phyloP scores from a whole-genome alignment of 768 basidiomycete genomes.

The Grammothele lineata region DNA sequence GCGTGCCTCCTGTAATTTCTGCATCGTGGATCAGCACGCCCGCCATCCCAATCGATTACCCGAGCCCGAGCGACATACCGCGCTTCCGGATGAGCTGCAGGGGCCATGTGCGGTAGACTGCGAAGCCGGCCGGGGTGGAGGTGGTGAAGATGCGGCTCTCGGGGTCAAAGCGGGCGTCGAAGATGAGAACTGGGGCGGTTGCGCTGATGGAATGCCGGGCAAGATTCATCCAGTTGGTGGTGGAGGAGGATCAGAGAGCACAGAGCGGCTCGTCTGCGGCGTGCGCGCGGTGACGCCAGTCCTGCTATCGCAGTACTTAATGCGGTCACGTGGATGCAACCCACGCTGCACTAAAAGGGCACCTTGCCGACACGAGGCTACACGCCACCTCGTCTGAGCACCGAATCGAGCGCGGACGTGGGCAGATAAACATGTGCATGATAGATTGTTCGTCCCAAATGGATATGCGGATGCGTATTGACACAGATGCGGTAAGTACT shows the following conservation, averaged over 20 bases:
- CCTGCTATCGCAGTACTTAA: constrained; percentile 11
- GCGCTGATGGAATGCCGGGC: constrained; percentile 80
- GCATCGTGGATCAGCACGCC: constrained; percentile 18
- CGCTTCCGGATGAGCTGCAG: constrained; percentile 76
- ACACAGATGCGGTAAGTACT: constrained; percentile 10
- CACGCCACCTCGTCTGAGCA: neutral
- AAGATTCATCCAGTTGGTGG: constrained; percentile 64
- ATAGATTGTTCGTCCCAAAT: constrained; percentile 8
- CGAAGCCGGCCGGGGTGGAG: constrained; percentile 77
- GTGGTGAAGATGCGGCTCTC: constrained; percentile 78
- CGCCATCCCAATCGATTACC: neutral
- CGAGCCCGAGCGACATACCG: constrained; percentile 42
- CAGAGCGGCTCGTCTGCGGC: neutral
- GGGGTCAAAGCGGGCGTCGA: constrained; percentile 77
- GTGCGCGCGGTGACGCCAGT: constrained; percentile 3
- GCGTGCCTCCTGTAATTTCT: constrained; percentile 80
- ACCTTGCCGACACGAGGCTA: constrained; percentile 1
- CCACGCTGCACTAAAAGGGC: constrained; percentile 3
- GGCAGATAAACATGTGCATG: neutral
- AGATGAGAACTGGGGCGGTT: constrained; percentile 68
- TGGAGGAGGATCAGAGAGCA: constrained; percentile 9
- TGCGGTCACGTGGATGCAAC: constrained; percentile 16
- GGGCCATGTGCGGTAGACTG: constrained; percentile 74
- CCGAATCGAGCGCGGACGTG: neutral
- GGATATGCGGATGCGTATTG: constrained; percentile 1